Evolutionary conservation across 75 land plant genomes (phyloP).

Genomic region (Pinus albicaulis): DNA sequence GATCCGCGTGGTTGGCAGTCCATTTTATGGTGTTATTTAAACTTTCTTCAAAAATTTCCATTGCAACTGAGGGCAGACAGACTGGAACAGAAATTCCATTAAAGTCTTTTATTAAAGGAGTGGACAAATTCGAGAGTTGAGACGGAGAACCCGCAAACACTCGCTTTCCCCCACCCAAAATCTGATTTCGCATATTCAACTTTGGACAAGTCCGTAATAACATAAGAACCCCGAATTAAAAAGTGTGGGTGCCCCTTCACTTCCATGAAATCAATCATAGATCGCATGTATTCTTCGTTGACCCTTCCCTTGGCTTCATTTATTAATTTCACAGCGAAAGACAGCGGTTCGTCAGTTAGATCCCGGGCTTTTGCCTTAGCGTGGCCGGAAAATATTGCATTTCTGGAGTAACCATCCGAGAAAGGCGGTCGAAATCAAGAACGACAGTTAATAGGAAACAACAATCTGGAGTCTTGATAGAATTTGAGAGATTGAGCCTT

Average conservation of each 20-base stretch:
- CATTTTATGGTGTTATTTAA: no score
- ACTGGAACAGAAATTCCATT: no score
- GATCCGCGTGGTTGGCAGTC: no score
- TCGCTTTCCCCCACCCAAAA: constrained; percentile 52
- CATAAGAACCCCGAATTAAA: constrained; percentile 7
- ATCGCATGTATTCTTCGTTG: constrained; percentile 27
- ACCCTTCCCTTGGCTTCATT: constrained; percentile 27
- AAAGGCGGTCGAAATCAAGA: constrained; percentile 21
- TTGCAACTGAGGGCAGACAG: no score
- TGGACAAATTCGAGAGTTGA: no score
- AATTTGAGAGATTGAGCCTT: constrained; percentile 15
- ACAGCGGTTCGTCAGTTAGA: constrained; percentile 15
- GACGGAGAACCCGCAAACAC: constrained; percentile 14
- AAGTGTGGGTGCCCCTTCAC: constrained; percentile 22
- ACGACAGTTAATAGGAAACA: constrained; percentile 35
- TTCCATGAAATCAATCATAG: constrained; percentile 33
- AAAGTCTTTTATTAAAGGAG: no score
- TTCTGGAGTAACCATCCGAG: constrained; percentile 28
- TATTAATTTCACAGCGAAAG: constrained; percentile 27
- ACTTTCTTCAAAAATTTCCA: no score
- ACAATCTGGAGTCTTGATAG: constrained; percentile 21
- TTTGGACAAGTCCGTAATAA: constrained; percentile 33
- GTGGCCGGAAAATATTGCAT: constrained; percentile 22
- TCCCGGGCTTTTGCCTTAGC: constrained; percentile 23
- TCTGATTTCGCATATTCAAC: constrained; percentile 30